Conservation (phyloP, 768 basidiomycete genomes). For the Rhodotorula babjevae region DNA sequence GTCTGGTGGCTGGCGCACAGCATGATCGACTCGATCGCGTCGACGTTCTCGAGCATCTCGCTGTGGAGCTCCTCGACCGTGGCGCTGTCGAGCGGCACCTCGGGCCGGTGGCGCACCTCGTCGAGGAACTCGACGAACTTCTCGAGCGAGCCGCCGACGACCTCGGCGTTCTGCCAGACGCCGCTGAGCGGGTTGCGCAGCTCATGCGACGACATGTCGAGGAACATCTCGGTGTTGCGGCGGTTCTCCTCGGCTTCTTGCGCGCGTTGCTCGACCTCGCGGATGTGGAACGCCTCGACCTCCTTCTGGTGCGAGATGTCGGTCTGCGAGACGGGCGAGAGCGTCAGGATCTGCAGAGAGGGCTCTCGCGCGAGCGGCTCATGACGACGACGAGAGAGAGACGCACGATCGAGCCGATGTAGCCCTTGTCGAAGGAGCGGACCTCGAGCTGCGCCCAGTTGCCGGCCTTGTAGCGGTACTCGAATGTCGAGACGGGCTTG, state of each 20-base stretch:
- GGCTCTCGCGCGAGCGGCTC: no score
- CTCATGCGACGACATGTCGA: slow-evolving; percentile 32
- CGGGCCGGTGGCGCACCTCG: background rate
- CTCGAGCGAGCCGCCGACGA: slow-evolving; percentile 17
- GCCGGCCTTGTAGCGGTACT: slow-evolving; percentile 22
- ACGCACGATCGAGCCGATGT: slow-evolving; percentile 4
- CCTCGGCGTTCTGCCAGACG: slow-evolving; percentile 38
- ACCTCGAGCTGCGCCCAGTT: slow-evolving; percentile 24
- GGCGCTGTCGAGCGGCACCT: background rate
- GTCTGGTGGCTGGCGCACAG: slow-evolving; percentile 34
- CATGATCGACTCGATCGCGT: slow-evolving; percentile 28
- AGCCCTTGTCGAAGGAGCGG: slow-evolving; percentile 5
- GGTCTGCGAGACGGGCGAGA: slow-evolving; percentile 1
- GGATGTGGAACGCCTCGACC: slow-evolving; percentile 28
- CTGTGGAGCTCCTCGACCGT: slow-evolving; percentile 3
- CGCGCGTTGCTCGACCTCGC: slow-evolving; percentile 24
- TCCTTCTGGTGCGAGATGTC: slow-evolving; percentile 29
- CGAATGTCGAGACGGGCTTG: background rate
- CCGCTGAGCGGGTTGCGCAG: slow-evolving; percentile 31
- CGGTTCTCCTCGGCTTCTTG: slow-evolving; percentile 36
- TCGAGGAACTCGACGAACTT: slow-evolving; percentile 22
- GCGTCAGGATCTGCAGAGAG: background rate
- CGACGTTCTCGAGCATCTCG: slow-evolving; percentile 32
- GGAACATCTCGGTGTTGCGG: slow-evolving; percentile 16
- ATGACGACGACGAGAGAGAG: no score